phyloP scores from a whole-genome alignment of 345 rosid genomes.

The Theobroma cacao region DNA sequence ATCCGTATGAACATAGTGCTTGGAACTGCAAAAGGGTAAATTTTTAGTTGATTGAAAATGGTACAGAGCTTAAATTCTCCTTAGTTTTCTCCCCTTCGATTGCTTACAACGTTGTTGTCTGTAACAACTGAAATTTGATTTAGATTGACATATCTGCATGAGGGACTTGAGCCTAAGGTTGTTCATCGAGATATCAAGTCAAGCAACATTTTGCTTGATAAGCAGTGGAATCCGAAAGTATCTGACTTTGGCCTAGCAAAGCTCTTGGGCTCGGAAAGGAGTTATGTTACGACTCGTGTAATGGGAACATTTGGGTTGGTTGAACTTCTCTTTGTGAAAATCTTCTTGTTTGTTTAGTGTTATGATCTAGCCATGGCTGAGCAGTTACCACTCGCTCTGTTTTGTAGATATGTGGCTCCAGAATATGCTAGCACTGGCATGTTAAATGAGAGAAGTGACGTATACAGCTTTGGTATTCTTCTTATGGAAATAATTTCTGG shows the following conservation, averaged over 20 bases:
- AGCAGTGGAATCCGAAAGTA: conserved; percentile 82
- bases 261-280: conserved; percentile 80
- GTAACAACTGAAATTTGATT: conserved; percentile 8
- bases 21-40: conserved; percentile 83
- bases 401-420: conserved; percentile 83
- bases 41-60: neutral
- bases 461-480: conserved; percentile 90
- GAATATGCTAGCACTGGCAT: conserved; percentile 98
- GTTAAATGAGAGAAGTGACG: conserved; percentile 96
- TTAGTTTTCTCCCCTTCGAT: neutral
- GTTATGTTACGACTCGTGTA: conserved; percentile 90
- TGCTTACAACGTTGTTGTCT: neutral
- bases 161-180: conserved; percentile 92
- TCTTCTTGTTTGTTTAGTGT: neutral
- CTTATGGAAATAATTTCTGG: conserved; percentile 93
- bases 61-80: conserved; percentile 8
- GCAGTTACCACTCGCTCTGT: neutral
- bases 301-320: conserved; percentile 95
- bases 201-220: conserved; percentile 88
- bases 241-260: conserved; percentile 92
- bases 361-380: neutral
- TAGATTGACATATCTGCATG: conserved; percentile 79
- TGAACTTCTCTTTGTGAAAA: conserved; percentile 8
- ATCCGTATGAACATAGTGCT: conserved; percentile 69
- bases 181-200: conserved; percentile 89